phyloP scores from a whole-genome alignment of 208 protist species.

The Wallacemonas sp. region DNA sequence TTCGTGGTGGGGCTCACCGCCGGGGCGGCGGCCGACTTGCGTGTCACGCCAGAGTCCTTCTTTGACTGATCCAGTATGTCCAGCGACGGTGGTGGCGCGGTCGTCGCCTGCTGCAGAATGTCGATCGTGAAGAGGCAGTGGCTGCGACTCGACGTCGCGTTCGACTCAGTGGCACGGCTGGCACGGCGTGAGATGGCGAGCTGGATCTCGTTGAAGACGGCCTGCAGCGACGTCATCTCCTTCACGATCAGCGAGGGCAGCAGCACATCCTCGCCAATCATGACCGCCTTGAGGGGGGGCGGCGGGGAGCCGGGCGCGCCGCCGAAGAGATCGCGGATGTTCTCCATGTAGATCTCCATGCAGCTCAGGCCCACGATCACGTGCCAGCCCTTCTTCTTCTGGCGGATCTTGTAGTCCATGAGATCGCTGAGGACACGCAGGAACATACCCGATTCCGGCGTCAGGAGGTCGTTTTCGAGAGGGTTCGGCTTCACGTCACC shows the following conservation, averaged over 20 bases:
- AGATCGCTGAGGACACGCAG: conserved; percentile 86
- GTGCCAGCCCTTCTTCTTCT: conserved; percentile 68
- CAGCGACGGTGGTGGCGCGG: conserved; percentile 64
- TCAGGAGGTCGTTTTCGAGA: conserved; percentile 73
- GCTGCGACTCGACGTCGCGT: conserved; percentile 87
- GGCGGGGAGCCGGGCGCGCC: conserved; percentile 44
- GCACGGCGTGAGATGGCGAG: conserved; percentile 63
- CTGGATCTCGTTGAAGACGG: conserved; percentile 74
- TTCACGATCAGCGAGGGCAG: conserved; percentile 70
- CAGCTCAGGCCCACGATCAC: conserved; percentile 82
- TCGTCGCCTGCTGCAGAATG: conserved; percentile 78
- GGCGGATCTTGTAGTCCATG: conserved; percentile 63
- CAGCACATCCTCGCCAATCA: conserved; percentile 71
- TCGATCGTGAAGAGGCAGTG: conserved; percentile 93
- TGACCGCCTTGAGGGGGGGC: conserved; percentile 76
- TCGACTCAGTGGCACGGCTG: conserved; percentile 81
- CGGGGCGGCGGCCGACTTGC: background rate
- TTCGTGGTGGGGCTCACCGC: background rate
- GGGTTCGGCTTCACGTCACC: conserved; percentile 69
- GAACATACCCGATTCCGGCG: conserved; percentile 85
- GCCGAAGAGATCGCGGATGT: conserved; percentile 84
- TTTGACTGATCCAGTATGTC: conserved; percentile 43
- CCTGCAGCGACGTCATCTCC: conserved; percentile 64
- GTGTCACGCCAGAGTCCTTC: conserved; percentile 22
- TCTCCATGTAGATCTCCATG: conserved; percentile 89